phyloP scores from a whole-genome alignment of 352 stramenopile species.

The Phytophthora cryptogea region DNA sequence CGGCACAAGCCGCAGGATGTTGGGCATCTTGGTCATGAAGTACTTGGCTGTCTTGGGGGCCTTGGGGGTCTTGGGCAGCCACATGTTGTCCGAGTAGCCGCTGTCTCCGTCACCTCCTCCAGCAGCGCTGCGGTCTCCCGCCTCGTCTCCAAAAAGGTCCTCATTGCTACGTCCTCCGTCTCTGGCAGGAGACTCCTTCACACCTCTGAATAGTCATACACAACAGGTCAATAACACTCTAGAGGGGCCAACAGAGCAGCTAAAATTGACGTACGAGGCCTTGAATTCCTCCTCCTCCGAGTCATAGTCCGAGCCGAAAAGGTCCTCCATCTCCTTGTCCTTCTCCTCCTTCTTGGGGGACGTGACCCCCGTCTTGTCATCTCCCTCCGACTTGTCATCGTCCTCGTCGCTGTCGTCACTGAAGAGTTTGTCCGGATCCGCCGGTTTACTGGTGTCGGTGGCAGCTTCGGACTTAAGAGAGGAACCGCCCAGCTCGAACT shows the following conservation, averaged over 20 bases:
- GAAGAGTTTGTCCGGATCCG: constrained; percentile 59
- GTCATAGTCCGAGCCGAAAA: constrained; percentile 90
- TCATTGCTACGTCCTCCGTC: constrained; percentile 56
- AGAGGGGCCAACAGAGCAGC: not conserved
- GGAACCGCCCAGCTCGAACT: constrained; percentile 66
- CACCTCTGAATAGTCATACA: constrained; percentile 50
- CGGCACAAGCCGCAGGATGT: constrained; percentile 81
- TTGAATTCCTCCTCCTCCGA: constrained; percentile 91
- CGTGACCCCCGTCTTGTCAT: constrained; percentile 25
- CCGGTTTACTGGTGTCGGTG: constrained; percentile 12
- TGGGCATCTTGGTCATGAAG: constrained; percentile 86
- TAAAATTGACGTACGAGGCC: constrained; percentile 57
- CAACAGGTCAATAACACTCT: constrained; percentile 6
- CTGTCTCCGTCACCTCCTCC: constrained; percentile 36
- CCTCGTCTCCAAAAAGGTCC: constrained; percentile 54
- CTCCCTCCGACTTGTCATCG: constrained; percentile 24
- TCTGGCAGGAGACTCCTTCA: constrained; percentile 82
- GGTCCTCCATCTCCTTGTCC: constrained; percentile 87
- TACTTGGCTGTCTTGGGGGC: constrained; percentile 59
- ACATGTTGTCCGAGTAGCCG: constrained; percentile 59
- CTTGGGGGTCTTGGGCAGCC: constrained; percentile 79
- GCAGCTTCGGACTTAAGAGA: constrained; percentile 24
- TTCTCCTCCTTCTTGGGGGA: constrained; percentile 52
- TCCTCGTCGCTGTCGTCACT: constrained; percentile 76
- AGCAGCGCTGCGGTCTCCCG: constrained; percentile 28